These are phyloP conservation scores for Claviceps sp. DNA, from an alignment of 2,329 filamentous ascomycete genomes.

Conservation along the genomic window DNA sequence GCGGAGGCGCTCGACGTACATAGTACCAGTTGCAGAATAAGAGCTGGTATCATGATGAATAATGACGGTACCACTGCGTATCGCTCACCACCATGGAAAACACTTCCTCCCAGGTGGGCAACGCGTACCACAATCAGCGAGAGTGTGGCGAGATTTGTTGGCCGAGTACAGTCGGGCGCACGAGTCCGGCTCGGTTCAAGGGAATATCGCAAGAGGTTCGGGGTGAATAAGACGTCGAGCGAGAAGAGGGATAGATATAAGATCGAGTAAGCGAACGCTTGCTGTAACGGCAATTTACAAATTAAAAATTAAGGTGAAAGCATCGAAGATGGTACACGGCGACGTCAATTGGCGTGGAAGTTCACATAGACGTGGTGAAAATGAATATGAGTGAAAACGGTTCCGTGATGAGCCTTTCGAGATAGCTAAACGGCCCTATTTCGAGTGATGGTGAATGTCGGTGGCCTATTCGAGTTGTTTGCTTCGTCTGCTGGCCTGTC, in stretches of 20 bases:
- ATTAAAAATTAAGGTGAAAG: conserved; percentile 8
- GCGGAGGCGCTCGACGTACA: conserved; percentile 32
- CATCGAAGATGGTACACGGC: conserved; percentile 1
- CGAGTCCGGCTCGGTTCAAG: conserved; percentile 1
- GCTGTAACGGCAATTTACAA: conserved; percentile 1
- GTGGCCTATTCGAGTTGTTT: not conserved
- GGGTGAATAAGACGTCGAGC: not conserved
- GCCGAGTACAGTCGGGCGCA: not conserved
- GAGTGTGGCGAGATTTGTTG: not conserved
- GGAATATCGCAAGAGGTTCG: not conserved
- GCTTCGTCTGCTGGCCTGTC: not conserved
- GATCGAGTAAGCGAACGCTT: not conserved
- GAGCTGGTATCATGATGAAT: conserved; percentile 26
- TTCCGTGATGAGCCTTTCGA: not conserved
- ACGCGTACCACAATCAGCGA: not conserved
- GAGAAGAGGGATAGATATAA: not conserved
- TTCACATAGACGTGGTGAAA: conserved; percentile 3
- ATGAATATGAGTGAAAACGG: conserved; percentile 5
- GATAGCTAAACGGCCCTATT: not conserved
- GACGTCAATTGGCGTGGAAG: not conserved
- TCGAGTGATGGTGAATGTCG: not conserved
- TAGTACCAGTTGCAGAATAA: conserved; percentile 31
- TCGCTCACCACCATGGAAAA: conserved; percentile 1
- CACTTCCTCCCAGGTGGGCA: not conserved
- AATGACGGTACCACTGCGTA: conserved; percentile 1